These are phyloP conservation scores for Phytophthora syringae DNA, from an alignment of 352 stramenopile genomes.

Conservation along the genomic window DNA sequence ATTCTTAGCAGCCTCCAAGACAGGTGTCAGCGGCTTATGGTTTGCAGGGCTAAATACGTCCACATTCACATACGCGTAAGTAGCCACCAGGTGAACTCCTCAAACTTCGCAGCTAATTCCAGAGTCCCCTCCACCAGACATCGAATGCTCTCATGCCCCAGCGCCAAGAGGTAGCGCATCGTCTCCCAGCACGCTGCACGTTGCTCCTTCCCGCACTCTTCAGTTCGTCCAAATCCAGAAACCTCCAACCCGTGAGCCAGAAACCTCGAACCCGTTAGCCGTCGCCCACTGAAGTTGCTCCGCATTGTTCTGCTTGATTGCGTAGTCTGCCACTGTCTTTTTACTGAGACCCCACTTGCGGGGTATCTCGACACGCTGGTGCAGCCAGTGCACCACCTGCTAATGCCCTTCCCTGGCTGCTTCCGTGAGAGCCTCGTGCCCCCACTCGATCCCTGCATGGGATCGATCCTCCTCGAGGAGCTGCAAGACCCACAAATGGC, in stretches of 20 bases:
- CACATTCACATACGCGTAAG: not conserved
- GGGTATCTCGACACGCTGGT: not conserved
- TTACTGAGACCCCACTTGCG: not conserved
- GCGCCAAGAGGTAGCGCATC: no score
- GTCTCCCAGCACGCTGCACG: no score
- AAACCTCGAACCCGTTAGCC: no score
- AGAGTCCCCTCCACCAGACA: not conserved
- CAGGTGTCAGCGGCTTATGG: not conserved
- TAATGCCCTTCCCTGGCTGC: no score
- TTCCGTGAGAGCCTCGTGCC: no score
- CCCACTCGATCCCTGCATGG: not conserved
- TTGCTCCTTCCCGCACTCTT: no score
- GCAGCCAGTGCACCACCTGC: not conserved
- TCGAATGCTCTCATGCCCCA: no score
- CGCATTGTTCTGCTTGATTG: not conserved
- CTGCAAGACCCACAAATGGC: conserved; percentile 1
- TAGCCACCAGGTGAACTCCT: not conserved
- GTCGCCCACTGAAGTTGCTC: conserved; percentile 2
- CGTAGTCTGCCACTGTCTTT: not conserved
- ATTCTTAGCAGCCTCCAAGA: not conserved
- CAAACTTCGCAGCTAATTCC: not conserved
- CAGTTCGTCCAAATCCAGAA: no score
- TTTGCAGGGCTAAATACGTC: no score
- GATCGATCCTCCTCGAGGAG: not conserved
- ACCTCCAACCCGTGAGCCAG: not conserved